Base-by-base conservation (phyloP, 805 yeast genomes). In the Torulaspora maleeae region DNA sequence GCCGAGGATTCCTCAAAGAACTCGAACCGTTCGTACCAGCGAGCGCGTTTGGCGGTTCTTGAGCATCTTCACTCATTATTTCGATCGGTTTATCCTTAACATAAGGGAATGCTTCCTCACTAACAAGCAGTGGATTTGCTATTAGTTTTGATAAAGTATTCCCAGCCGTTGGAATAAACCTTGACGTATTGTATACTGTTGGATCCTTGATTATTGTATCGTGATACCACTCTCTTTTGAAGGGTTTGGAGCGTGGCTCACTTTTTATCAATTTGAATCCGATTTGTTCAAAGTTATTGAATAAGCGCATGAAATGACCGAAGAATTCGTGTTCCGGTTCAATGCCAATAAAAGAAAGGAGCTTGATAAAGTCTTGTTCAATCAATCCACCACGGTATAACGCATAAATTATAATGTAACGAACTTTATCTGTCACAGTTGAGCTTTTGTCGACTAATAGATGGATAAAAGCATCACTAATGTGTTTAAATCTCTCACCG, bases 361-460 rank as follows among this genome's bases (percentile, higher is more conserved):
- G 67, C 60, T 90, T 88, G 39, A 70, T 64, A 50, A 83, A 78
- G 68, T 93, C 99, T 6, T 74, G 60, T 55, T 80, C 83, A 4
- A 85, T 73, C 12, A 93, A 67, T 0, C 96, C 96, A 3, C 90
- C 91, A 53, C 98, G 75, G 61, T 80, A 83, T 24, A 89, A 63
- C 0, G 87, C 83, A 63, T 93, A 93, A 1, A 85, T 67, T 16
- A 86, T 69, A 11, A 93, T 76, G 24, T 85, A 69, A 48, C 99
- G 76, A 45, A 88, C 69, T 59, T 87, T 87, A 58, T 87, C 95
- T 13, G 75, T 75, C 45, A 73, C 71, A 24, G 71, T 77, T 36
- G 80, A 71, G 34, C 68, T 72, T 20, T 69, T 71, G 36, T 77
- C 66, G 0, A 72, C 67, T 17, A 91, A 69, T 17, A 81, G 60